Percentiles rank a stretch among this genome's conserved stretches.
phyloP scores from a whole-genome alignment of 108 stramenopile genomes.

The Pseudonitzschia pungens region DNA sequence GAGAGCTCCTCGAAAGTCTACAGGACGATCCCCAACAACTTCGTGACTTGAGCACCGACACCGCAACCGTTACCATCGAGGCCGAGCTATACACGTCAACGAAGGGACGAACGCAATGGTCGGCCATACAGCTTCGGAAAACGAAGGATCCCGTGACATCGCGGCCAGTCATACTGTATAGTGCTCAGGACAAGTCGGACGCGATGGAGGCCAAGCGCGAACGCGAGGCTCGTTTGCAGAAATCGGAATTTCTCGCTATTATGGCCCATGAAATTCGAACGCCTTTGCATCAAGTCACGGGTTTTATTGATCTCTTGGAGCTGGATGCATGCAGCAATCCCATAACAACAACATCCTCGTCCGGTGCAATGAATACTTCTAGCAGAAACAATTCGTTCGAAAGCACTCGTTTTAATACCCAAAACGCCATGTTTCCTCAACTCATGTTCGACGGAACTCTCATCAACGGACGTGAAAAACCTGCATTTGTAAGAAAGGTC shows the following conservation, averaged over 20 bases:
- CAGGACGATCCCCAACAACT: not conserved
- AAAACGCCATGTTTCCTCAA: conserved; percentile 6
- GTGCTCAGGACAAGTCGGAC: conserved; percentile 36
- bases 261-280: conserved; percentile 63
- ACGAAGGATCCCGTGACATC: conserved; percentile 39
- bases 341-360: not conserved
- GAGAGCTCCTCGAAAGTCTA: conserved; percentile 23
- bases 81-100: conserved; percentile 24
- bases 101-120: conserved; percentile 31
- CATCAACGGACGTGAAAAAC: not conserved
- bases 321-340: conserved; percentile 18
- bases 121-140: conserved; percentile 38
- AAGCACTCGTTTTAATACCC: not conserved
- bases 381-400: not conserved
- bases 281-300: conserved; percentile 70
- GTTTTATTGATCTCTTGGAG: conserved; percentile 56
- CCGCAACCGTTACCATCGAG: conserved; percentile 26
- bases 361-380: not conserved
- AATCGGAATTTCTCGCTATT: conserved; percentile 38
- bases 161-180: conserved; percentile 32
- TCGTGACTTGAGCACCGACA: not conserved
- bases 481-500: not conserved
- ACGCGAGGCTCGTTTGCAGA: conserved; percentile 29
- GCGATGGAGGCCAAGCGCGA: conserved; percentile 31
- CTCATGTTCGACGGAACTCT: not conserved